Base-by-base conservation (phyloP, 352 stramenopile genomes). In the Globisporangium acanthophoron region DNA sequence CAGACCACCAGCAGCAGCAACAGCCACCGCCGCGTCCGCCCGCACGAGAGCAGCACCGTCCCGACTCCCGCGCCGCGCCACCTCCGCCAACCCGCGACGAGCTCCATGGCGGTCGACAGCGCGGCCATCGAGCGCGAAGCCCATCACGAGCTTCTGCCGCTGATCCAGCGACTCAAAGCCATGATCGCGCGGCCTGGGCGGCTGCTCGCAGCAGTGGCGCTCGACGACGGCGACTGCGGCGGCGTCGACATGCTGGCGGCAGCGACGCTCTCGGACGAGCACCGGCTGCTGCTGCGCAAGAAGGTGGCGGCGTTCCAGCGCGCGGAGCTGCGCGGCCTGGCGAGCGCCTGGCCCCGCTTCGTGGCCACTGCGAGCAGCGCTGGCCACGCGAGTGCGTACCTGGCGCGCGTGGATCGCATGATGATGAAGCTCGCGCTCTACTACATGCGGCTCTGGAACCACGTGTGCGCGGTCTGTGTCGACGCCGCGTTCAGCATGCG, bases 401-500 rank as follows among this genome's bases (percentile, higher is more conserved):
- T 69, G 12, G 56, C 62, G 29, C 52, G 67, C 46, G 66, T 70
- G 8, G 74, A 88, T 51, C 43, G 64, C 52, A 71, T 78, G 67
- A 74, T 89, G 71, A 55, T 76, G 24, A 89, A 89, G 66, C 58
- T 77, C 27, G 58, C 63, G 56, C 44, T 88, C 20, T 78, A 80
- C 55, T 81, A 87, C 60, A 73, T 74, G 61, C 64, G 64, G 3
- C 27, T 89, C 62, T 92, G 82, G 82, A 68, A 72, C 48, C 74
- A 73, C 46, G 60, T 87, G 8, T 73, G 63, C 53, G 49, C 52
- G 8, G 45, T 65, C n/a, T 80, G 71, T 39, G 64, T 88, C 40
- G 69, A 77, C 15, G 58, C 66, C 0, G 71, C 89, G 18, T 45
- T 66, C 33, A 48, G 48, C 18, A 63, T 85, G 9, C 66, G 80